Percentiles rank a stretch among this genome's conserved stretches.
These are phyloP conservation scores for Phytophthora foliorum DNA, from an alignment of 352 stramenopile species.

Conservation along the genomic window DNA sequence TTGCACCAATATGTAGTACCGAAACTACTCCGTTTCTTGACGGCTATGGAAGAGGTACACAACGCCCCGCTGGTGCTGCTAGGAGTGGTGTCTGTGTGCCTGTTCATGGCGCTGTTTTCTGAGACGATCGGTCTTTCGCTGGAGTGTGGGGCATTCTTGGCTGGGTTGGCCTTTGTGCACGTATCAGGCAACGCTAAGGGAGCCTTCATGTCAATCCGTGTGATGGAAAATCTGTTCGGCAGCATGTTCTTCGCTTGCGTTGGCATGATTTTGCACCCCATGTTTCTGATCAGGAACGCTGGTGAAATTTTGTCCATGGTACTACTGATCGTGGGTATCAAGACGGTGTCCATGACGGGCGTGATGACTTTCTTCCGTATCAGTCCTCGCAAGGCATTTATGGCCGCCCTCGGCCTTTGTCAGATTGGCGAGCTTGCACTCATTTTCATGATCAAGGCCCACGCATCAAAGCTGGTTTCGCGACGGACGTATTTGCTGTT, in stretches of 20 bases:
- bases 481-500: conserved; percentile 87
- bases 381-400: conserved; percentile 76
- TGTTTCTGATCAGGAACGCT: conserved; percentile 83
- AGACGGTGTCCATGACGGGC: conserved; percentile 74
- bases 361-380: conserved; percentile 89
- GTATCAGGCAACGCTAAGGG: conserved; percentile 69
- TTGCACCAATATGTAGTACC: conserved; percentile 83
- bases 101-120: conserved; percentile 89
- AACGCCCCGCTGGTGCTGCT: conserved; percentile 82
- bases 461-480: conserved; percentile 84
- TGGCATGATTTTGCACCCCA: conserved; percentile 89
- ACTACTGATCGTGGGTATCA: conserved; percentile 80
- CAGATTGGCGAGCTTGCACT: conserved; percentile 88
- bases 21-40: conserved; percentile 73
- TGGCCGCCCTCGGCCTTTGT: conserved; percentile 78
- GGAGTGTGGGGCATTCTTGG: conserved; percentile 86
- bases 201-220: conserved; percentile 85
- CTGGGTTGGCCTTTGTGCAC: conserved; percentile 84
- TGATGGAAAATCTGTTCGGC: conserved; percentile 90
- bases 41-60: conserved; percentile 85
- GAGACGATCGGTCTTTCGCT: conserved; percentile 86
- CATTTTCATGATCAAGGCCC: conserved; percentile 93
- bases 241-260: conserved; percentile 92
- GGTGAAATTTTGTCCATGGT: conserved; percentile 88
- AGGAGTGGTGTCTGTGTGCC: conserved; percentile 85